phyloP scores from a whole-genome alignment of 257 asterid genomes.

The Solanum corneliomulleri region DNA sequence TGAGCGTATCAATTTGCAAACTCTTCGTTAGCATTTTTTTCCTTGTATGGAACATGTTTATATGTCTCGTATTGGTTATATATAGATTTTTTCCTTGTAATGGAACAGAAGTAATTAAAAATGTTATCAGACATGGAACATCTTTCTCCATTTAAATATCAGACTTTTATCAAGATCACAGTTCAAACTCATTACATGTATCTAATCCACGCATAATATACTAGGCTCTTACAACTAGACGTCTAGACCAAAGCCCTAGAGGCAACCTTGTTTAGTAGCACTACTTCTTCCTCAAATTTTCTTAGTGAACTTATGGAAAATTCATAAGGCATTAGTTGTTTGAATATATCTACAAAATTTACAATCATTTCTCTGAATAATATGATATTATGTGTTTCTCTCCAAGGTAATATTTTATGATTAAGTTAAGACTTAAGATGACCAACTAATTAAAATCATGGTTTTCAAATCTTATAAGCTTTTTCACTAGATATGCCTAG shows the following conservation, averaged over 20 bases:
- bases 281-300: neutral
- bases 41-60: no score
- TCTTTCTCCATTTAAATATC: neutral
- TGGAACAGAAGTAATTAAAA: no score
- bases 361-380: neutral
- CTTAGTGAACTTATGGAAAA: neutral
- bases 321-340: neutral
- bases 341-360: neutral
- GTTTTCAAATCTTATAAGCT: no score
- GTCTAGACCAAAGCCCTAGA: neutral
- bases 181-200: neutral
- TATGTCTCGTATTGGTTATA: no score
- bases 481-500: no score
- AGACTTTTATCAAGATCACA: neutral
- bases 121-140: no score
- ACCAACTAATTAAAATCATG: no score
- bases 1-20: no score
- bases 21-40: no score
- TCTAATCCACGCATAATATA: neutral
- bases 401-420: neutral
- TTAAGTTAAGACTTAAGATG: no score
- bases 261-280: neutral
- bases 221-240: neutral
- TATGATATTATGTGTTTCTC: neutral
- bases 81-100: no score